Evolutionary conservation across 2,329 filamentous ascomycete species (phyloP), one percentile per base, ranked within the genome.

Genomic region (Acarospora socialis): DNA sequence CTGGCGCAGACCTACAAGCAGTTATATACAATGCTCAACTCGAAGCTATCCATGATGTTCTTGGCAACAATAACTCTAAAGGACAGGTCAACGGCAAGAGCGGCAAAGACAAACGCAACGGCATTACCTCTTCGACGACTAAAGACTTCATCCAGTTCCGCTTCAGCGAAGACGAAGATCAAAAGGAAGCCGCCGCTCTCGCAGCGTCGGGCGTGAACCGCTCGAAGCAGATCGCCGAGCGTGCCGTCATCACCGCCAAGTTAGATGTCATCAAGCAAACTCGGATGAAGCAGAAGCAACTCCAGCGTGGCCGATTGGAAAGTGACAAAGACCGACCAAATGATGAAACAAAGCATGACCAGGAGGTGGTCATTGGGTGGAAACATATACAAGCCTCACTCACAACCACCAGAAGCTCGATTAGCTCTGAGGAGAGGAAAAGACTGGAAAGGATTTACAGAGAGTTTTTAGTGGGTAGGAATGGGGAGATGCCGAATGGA

Each of bases 21-120:
- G 69, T 98, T 5, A 76, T 95, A 25, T 94, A 92, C 47, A 98
- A 98, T 44, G 86, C 90, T 0, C 90, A 98, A 52, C 68, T 98
- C 4, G 87, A 95, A 59, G 90, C 90, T 17, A 94, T 98, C 42
- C 90, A 98, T 51, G 86, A 94, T 44, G 75, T 92, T 2, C 69
- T 98, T 1, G 77, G 73, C 33, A 46, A 51, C 17, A 45, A 47
- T 16, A 43, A 40, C 6, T 38, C 43, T 5, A 53, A 50, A 28
- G 39, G 43, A 14, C 48, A 56, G 14, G 33, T 15, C 26, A 30
- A 48, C n/a, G 38, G 38, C 12, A 51, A 44, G 32, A 42, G 36
- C 27, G 40, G 28, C 7, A 41, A 50, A 29, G 4, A 44, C 49
- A 25, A 32, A 48, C 29, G 37, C 40, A 52, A 55, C 31, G 50